A percentile compares a stretch with the other conserved stretches of the same genome.
Conservation (phyloP, 257 asterid species). For the Forsythia suspensa region DNA sequence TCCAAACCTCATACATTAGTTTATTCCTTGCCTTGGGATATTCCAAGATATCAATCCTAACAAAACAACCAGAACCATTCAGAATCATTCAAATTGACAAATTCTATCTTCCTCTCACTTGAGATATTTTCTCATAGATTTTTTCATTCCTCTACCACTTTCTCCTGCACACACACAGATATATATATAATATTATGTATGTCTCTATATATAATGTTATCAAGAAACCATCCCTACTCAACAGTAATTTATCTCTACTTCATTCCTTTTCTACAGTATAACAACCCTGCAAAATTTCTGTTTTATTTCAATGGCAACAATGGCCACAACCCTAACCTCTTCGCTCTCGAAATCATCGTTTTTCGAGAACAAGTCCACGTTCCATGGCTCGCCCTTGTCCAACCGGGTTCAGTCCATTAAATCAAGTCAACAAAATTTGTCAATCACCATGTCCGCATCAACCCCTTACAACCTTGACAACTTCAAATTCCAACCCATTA, state of each 20-base stretch:
- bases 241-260: background rate
- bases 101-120: conserved; percentile 38
- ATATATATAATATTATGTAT: no score
- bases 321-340: conserved; percentile 71
- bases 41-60: background rate
- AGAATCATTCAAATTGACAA: conserved; percentile 26
- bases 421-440: conserved; percentile 29
- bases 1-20: no score
- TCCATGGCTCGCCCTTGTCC: conserved; percentile 53
- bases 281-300: background rate
- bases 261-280: background rate
- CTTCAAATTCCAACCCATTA: conserved; percentile 65
- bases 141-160: conserved; percentile 23
- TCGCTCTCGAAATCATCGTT: conserved; percentile 49
- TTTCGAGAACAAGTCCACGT: conserved; percentile 54
- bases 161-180: background rate
- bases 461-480: conserved; percentile 48
- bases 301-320: conserved; percentile 54
- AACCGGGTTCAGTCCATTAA: conserved; percentile 42
- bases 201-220: conserved; percentile 12
- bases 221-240: conserved; percentile 3
- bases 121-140: conserved; percentile 42
- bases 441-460: conserved; percentile 53
- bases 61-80: conserved; percentile 11
- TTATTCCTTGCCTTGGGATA: background rate